phyloP scores from a whole-genome alignment of 1,284 basidiomycete species.

The Heterobasidion annosum region DNA sequence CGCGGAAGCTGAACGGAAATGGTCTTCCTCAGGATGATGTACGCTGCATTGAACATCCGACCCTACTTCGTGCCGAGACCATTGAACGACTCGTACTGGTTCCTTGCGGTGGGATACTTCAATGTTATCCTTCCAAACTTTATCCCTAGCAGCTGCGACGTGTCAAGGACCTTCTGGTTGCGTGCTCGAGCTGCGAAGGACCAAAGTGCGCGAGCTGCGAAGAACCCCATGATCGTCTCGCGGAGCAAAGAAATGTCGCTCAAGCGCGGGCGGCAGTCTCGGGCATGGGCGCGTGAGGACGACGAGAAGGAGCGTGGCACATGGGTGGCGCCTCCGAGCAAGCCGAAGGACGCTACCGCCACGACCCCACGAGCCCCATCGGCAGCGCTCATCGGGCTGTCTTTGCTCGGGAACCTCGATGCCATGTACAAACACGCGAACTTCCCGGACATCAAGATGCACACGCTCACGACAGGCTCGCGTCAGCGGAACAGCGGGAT shows the following conservation, averaged over 20 bases:
- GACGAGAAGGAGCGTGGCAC: conserved; percentile 47
- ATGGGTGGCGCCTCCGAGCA: conserved; percentile 27
- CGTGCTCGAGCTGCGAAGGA: conserved; percentile 58
- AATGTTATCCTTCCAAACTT: conserved; percentile 69
- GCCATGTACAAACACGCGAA: conserved; percentile 60
- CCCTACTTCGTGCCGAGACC: conserved; percentile 42
- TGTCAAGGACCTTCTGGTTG: conserved; percentile 55
- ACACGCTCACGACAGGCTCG: conserved; percentile 69
- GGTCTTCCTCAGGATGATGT: conserved; percentile 50
- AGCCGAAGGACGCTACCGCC: conserved; percentile 9
- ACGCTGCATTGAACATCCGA: conserved; percentile 70
- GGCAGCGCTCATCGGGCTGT: conserved; percentile 62
- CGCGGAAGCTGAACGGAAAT: too few species aligned
- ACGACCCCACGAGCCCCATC: conserved; percentile 28
- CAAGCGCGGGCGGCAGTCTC: conserved; percentile 48
- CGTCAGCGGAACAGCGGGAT: conserved; percentile 65
- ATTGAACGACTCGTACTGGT: conserved; percentile 59
- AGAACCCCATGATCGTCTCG: conserved; percentile 48
- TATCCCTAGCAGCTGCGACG: conserved; percentile 31
- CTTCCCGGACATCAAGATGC: conserved; percentile 47
- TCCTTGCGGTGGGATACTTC: conserved; percentile 72
- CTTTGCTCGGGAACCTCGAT: conserved; percentile 73
- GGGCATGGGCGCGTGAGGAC: conserved; percentile 62
- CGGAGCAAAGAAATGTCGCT: conserved; percentile 56
- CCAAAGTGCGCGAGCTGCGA: conserved; percentile 56